Percentiles rank a stretch among this genome's conserved stretches.
phyloP scores from a whole-genome alignment of 345 rosid species.

The Arabidopsis arenosa region DNA sequence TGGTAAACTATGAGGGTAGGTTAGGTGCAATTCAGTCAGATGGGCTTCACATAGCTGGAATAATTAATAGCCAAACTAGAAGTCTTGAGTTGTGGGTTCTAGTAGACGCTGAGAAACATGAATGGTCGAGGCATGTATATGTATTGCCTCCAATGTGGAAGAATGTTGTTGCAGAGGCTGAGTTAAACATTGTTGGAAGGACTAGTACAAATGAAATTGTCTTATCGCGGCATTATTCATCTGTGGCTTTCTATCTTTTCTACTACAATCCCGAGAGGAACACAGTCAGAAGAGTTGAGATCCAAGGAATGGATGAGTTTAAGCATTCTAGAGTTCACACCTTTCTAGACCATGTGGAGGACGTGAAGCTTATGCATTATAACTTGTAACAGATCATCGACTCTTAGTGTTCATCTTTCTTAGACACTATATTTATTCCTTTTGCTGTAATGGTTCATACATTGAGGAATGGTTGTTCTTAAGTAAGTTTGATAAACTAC shows the following conservation, averaged over 20 bases:
- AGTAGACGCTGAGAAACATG: neutral
- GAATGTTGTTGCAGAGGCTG: neutral
- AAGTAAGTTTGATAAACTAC: neutral
- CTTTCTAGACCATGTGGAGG: neutral
- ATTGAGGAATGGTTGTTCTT: neutral
- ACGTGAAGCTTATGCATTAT: neutral
- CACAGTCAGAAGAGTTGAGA: neutral
- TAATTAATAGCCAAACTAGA: neutral
- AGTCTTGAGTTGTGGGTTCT: conserved; percentile 10
- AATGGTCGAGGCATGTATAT: neutral
- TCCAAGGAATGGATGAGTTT: neutral
- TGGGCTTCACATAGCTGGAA: neutral
- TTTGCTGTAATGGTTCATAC: neutral
- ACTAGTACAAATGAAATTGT: neutral
- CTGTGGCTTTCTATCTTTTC: neutral
- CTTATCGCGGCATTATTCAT: neutral
- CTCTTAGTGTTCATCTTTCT: no score
- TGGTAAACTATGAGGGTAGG: neutral
- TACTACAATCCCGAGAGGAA: neutral
- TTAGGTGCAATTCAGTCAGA: neutral
- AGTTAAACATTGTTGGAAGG: neutral
- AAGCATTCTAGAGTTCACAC: neutral
- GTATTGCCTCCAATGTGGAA: neutral
- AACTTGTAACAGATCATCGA: no score
- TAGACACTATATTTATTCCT: no score